Base-by-base conservation (phyloP, 305 asterid genomes). In the Withania somnifera region DNA sequence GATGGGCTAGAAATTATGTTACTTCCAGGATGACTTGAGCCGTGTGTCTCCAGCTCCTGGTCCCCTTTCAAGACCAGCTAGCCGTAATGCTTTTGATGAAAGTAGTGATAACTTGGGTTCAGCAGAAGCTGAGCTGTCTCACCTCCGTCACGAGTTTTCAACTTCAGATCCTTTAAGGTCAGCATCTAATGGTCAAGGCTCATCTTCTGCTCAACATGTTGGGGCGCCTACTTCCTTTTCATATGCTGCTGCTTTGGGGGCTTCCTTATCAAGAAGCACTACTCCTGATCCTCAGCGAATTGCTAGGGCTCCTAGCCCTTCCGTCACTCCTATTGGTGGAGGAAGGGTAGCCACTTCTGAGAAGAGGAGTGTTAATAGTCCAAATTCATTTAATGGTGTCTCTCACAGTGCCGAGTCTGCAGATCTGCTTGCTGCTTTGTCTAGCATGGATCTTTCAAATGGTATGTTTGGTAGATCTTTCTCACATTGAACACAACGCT, bases 171-270 rank as follows among this genome's bases (percentile, higher is more conserved):
- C 89, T 11, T 76, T 87, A 34, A 89, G 75, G 83, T 32, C 92
- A 19, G 75, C 88, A 84, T 66, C 90, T 50, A 88, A 71, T 84
- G 79, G 77, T 53, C 97, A 86, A 86, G 86, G 82, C 82, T 83
- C 93, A 50, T 86, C 92, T 79, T 87, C 87, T 64, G 32, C 86
- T 71, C 94, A 89, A 86, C 90, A 86, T 85, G 82, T 71, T 53
- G 91, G 89, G 58, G 78, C 88, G 28, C 86, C 97, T 68, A 15
- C 94, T 56, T 86, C 98, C 51, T 92, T 86, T 84, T 89, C 98
- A 84, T 92, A 93, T 84, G 98, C 98, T 75, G 95, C 95, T 32
- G 98, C 89, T 66, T 86, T 93, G 88, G 97, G 95, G 73, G 87
- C 95, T 53, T 90, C 95, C 61, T 85, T 93, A 83, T 93, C 98